Evolutionary conservation across 352 stramenopile species (phyloP).

Genomic region (Phytophthora kernoviae): DNA sequence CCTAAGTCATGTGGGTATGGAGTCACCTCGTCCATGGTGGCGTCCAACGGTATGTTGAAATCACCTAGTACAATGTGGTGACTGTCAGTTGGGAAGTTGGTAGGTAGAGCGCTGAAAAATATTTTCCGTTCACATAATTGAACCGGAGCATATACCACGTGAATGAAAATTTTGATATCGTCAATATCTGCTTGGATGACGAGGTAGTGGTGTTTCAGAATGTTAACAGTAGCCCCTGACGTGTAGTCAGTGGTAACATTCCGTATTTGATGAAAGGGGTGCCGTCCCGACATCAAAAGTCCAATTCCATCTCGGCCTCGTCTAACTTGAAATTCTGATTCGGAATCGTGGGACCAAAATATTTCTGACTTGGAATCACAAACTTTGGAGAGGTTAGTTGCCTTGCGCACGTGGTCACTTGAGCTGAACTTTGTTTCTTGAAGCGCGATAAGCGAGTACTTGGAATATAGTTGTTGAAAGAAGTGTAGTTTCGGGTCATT

Average conservation of each 20-base stretch:
- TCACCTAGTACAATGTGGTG: background rate
- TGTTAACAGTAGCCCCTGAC: background rate
- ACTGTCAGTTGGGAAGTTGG: background rate
- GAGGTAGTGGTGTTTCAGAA: background rate
- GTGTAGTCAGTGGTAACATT: too few species aligned
- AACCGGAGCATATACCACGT: constrained; percentile 9
- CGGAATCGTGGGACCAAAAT: constrained; percentile 8
- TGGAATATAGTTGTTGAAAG: background rate
- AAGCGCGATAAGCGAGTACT: constrained; percentile 3
- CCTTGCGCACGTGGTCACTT: background rate
- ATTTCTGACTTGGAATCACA: background rate
- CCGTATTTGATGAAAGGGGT: background rate
- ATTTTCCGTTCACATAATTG: background rate
- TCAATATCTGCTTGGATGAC: background rate
- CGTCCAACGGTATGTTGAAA: background rate
- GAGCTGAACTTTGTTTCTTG: constrained; percentile 11
- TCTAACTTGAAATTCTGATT: background rate
- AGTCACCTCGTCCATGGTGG: background rate
- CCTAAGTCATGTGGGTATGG: background rate
- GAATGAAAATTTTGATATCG: background rate
- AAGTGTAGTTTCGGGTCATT: background rate
- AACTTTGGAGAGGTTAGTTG: background rate
- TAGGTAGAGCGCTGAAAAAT: background rate
- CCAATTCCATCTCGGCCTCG: background rate
- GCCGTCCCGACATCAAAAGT: background rate